These are phyloP conservation scores for Dalbergia cochinchinensis DNA, from an alignment of 306 rosid genomes.

Conservation along the genomic window DNA sequence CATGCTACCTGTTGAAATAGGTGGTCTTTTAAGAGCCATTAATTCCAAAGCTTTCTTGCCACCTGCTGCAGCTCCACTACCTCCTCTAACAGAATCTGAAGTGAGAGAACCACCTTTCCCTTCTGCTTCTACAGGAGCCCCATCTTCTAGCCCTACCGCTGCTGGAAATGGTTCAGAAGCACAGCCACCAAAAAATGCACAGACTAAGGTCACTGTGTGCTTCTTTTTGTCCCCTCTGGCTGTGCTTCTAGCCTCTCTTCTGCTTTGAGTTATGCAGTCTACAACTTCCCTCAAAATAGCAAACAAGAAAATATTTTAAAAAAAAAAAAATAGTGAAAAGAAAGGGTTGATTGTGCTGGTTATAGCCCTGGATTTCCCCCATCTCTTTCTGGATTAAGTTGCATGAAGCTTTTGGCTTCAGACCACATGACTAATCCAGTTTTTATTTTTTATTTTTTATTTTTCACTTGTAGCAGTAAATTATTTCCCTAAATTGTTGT, in stretches of 20 bases:
- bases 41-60: slow-evolving; percentile 27
- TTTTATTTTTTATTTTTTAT: not conserved
- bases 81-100: slow-evolving; percentile 54
- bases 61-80: slow-evolving; percentile 70
- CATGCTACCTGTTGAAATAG: slow-evolving; percentile 62
- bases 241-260: slow-evolving; percentile 53
- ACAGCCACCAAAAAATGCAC: slow-evolving; percentile 50
- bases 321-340: not conserved
- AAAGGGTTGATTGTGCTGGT: slow-evolving; percentile 10
- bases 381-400: slow-evolving; percentile 38
- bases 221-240: slow-evolving; percentile 54
- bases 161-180: slow-evolving; percentile 31
- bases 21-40: slow-evolving; percentile 50
- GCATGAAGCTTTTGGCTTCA: slow-evolving; percentile 48
- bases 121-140: slow-evolving; percentile 12
- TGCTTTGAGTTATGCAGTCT: slow-evolving; percentile 28
- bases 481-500: slow-evolving; percentile 42
- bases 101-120: slow-evolving; percentile 82
- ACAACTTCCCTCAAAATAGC: not conserved
- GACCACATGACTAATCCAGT: slow-evolving; percentile 41
- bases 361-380: slow-evolving; percentile 29
- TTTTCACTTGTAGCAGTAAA: slow-evolving; percentile 15
- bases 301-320: not conserved
- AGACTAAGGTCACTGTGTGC: slow-evolving; percentile 56
- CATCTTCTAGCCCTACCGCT: slow-evolving; percentile 42